phyloP scores from a whole-genome alignment of 2,329 filamentous ascomycete species.

The Colletotrichum chlorophyti region DNA sequence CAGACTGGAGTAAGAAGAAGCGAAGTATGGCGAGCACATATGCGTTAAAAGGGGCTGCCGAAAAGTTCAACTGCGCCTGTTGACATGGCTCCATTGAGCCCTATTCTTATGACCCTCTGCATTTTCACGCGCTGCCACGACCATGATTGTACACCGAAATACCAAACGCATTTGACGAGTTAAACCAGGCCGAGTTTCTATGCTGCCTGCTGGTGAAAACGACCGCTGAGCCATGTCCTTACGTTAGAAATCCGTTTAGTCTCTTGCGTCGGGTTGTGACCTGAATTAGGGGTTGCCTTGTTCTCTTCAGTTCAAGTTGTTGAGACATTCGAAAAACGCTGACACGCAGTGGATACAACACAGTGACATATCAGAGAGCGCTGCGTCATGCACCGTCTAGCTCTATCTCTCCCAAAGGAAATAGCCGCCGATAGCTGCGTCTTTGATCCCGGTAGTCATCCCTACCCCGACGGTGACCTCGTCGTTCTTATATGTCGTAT shows the following conservation, averaged over 20 bases:
- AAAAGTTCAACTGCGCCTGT: slow-evolving; percentile 15
- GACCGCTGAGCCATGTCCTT: too few relatives aligned
- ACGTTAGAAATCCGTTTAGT: too few relatives aligned
- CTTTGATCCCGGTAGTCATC: slow-evolving; percentile 63
- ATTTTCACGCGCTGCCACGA: background rate
- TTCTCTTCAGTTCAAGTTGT: too few relatives aligned
- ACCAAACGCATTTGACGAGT: slow-evolving; percentile 16
- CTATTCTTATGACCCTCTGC: background rate
- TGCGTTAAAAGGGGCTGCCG: background rate
- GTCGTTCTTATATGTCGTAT: background rate
- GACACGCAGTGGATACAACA: slow-evolving; percentile 58
- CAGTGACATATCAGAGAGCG: slow-evolving; percentile 63
- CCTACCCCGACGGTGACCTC: slow-evolving; percentile 50
- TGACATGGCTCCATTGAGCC: background rate
- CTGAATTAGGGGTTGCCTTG: too few relatives aligned
- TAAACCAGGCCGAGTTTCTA: too few relatives aligned
- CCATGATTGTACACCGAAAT: slow-evolving; percentile 25
- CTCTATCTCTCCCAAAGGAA: slow-evolving; percentile 62
- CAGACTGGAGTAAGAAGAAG: slow-evolving; percentile 43
- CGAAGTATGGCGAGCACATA: background rate
- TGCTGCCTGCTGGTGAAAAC: background rate
- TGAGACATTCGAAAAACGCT: slow-evolving; percentile 52
- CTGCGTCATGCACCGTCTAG: slow-evolving; percentile 61
- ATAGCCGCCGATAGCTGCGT: slow-evolving; percentile 65
- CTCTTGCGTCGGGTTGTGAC: too few relatives aligned